A percentile compares a stretch with the other conserved stretches of the same genome.
Evolutionary conservation across 2,329 filamentous ascomycete species (phyloP).

Genomic region (Fusarium transvaalense): DNA sequence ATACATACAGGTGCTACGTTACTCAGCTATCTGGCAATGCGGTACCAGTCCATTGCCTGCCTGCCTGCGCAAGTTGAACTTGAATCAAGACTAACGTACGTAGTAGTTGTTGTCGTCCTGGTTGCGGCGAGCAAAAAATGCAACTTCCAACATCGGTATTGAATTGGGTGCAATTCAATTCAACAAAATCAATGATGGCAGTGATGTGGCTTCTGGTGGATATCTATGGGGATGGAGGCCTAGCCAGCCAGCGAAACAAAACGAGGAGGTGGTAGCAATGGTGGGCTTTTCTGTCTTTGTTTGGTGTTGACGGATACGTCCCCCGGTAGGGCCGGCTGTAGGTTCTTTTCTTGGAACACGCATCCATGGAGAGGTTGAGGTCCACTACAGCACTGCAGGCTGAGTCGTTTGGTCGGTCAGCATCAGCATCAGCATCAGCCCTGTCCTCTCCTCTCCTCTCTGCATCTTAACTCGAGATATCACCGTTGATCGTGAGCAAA

Average conservation of each 20-base stretch:
- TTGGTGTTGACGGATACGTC: constrained; percentile 26
- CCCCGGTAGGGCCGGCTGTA: constrained; percentile 28
- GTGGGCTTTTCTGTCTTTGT: constrained; percentile 27
- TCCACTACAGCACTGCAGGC: constrained; percentile 19
- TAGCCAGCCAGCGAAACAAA: constrained; percentile 22
- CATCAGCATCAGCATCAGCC: constrained; percentile 32
- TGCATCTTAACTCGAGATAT: constrained; percentile 9
- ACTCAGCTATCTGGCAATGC: neutral
- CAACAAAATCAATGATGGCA: constrained; percentile 30
- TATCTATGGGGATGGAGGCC: constrained; percentile 14
- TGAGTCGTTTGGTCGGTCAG: constrained; percentile 15
- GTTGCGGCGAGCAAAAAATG: neutral
- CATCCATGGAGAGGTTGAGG: constrained; percentile 8
- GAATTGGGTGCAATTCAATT: constrained; percentile 1
- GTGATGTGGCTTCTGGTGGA: constrained; percentile 28
- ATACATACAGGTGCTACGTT: constrained; percentile 3
- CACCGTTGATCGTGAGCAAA: constrained; percentile 26
- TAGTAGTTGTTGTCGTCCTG: too few relatives aligned
- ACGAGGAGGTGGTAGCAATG: constrained; percentile 27
- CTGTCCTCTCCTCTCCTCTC: too few relatives aligned
- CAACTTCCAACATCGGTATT: neutral
- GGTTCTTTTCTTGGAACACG: constrained; percentile 40
- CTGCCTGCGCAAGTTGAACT: constrained; percentile 36
- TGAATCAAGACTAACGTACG: constrained; percentile 7
- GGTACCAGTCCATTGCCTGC: constrained; percentile 4